Base-by-base conservation (phyloP, 768 basidiomycete genomes). In the Cystobasidium onofrii region DNA sequence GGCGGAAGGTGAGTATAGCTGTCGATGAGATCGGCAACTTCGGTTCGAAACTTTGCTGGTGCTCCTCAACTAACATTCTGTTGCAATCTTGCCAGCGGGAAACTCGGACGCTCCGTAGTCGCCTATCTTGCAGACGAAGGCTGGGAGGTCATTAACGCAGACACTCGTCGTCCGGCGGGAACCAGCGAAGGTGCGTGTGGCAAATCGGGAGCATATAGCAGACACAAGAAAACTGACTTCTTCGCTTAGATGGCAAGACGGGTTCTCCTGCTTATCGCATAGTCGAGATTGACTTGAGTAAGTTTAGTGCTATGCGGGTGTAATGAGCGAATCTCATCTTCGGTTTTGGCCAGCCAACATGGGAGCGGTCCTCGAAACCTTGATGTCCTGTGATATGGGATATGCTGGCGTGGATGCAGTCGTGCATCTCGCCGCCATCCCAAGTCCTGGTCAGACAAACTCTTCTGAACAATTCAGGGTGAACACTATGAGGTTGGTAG, bases 401-500 rank as follows among this genome's bases (percentile, higher is more conserved):
- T 77, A 77, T 64, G 71, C 69, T 36, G 76, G 76, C 18, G 57
- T 77, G 10, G 76, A 77, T 67, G 76, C 76, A 15, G 76, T 77
- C 17, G 76, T 77, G 4, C 76, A 77, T 61, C 73, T 77, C n/a
- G 76, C 76, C 34, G 76, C 76, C 43, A 74, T 77, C 52, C 76
- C 76, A 29, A 65, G 64, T 34, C 67, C 73, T 13, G 75, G 67
- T 31, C 73, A 74, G 61, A 64, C 73, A n/a, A 61, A 76, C 46
- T 67, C 63, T 15, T 73, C 63, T 29, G 52, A 74, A 18, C 75
- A 71, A 23, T 77, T 77, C 60, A 61, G 70, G 10, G 71, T 70
- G 50, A 75, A 76, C 66, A 74, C 73, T 34, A 76, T 76, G 75
- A 54, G 72, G 70, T 57, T 17, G 39, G 27, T 71, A 7, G 18